phyloP scores from a whole-genome alignment of 768 basidiomycete species.

The Mycena indigotica region DNA sequence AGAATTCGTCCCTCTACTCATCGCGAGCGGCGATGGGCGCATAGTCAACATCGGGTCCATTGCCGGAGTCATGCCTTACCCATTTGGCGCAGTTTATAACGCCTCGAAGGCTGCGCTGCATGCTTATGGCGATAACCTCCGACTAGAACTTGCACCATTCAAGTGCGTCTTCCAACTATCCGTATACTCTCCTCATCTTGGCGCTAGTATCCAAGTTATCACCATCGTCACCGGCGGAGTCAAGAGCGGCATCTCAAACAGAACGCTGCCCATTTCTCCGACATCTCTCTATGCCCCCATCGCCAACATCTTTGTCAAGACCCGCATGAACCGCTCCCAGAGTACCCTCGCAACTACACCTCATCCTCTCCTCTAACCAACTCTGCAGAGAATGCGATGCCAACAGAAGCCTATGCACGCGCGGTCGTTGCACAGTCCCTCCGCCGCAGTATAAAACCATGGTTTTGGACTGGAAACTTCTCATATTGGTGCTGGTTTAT shows the following conservation, averaged over 20 bases:
- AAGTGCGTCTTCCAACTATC: slow-evolving; percentile 25
- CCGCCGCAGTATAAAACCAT: slow-evolving; percentile 12
- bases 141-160: slow-evolving; percentile 38
- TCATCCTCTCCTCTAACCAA: background rate
- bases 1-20: slow-evolving; percentile 31
- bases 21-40: slow-evolving; percentile 28
- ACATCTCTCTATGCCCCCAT: slow-evolving; percentile 26
- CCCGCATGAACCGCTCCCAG: slow-evolving; percentile 17
- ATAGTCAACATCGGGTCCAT: slow-evolving; percentile 36
- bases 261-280: slow-evolving; percentile 12
- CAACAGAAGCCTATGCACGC: slow-evolving; percentile 17
- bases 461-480: slow-evolving; percentile 24
- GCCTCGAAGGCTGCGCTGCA: slow-evolving; percentile 37
- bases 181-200: background rate
- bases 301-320: slow-evolving; percentile 14
- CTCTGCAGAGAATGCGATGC: slow-evolving; percentile 19
- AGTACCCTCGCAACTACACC: background rate
- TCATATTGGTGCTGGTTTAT: slow-evolving; percentile 23
- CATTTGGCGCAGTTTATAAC: slow-evolving; percentile 33
- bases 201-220: slow-evolving; percentile 5
- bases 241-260: slow-evolving; percentile 18
- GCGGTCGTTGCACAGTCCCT: slow-evolving; percentile 24
- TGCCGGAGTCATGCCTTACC: slow-evolving; percentile 29
- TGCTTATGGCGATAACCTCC: slow-evolving; percentile 32
- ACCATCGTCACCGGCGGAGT: slow-evolving; percentile 25